Percentiles rank a stretch among this genome's conserved stretches.
Conservation (phyloP, 108 stramenopile genomes). For the Ochromonas danica region DNA sequence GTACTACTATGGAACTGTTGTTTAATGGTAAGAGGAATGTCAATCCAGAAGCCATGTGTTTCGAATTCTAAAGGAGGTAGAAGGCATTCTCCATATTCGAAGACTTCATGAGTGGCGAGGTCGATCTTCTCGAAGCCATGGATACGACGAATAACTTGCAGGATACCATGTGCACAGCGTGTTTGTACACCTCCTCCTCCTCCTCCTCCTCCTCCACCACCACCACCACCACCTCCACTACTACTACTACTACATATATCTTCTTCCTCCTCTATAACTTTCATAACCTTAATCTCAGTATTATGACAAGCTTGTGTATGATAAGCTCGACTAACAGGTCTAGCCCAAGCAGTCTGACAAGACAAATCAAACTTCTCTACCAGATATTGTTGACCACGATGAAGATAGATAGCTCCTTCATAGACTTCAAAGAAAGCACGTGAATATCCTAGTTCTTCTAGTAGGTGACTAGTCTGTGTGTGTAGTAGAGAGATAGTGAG, state of each 20-base stretch:
- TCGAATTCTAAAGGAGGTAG: slow-evolving; percentile 88
- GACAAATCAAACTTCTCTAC: slow-evolving; percentile 50
- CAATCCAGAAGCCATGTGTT: slow-evolving; percentile 84
- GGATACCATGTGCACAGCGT: slow-evolving; percentile 41
- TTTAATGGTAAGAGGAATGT: slow-evolving; percentile 58
- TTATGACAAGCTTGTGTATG: slow-evolving; percentile 53
- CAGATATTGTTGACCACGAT: slow-evolving; percentile 51
- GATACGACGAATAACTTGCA: slow-evolving; percentile 35
- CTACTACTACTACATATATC: too few relatives aligned
- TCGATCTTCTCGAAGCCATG: slow-evolving; percentile 51
- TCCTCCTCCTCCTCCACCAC: too few relatives aligned
- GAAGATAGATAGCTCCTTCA: slow-evolving; percentile 54
- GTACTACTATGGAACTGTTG: too few relatives aligned
- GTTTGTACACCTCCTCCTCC: too few relatives aligned
- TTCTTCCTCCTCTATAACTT: too few relatives aligned
- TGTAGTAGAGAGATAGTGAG: background rate
- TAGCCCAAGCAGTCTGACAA: slow-evolving; percentile 41
- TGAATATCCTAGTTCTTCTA: slow-evolving; percentile 30
- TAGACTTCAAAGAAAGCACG: slow-evolving; percentile 45
- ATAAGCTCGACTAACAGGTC: slow-evolving; percentile 50
- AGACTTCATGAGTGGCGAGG: slow-evolving; percentile 33
- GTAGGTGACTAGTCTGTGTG: background rate
- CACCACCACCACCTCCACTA: too few relatives aligned
- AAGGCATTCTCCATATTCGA: slow-evolving; percentile 64
- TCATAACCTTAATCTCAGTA: slow-evolving; percentile 54